These are phyloP conservation scores for Brasilioporus rufonigricans DNA, from an alignment of 768 basidiomycete species.

Conservation along the genomic window DNA sequence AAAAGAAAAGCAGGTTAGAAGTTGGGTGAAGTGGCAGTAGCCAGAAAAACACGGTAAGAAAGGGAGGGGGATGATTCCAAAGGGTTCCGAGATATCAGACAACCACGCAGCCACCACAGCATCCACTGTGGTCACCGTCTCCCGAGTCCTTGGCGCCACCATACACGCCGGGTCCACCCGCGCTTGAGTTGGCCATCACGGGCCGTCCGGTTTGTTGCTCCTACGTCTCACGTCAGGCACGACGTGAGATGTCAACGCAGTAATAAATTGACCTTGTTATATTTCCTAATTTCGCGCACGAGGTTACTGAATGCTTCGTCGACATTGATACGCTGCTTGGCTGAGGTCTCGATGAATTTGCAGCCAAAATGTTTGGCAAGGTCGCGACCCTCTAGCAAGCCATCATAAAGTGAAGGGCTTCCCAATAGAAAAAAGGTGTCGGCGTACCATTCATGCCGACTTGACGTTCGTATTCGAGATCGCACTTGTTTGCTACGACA, in stretches of 20 bases:
- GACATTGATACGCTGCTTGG: conserved; percentile 94
- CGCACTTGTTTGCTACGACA: conserved; percentile 97
- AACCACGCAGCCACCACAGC: conserved; percentile 71
- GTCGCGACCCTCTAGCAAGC: conserved; percentile 84
- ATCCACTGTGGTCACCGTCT: conserved; percentile 56
- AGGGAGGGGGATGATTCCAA: not conserved
- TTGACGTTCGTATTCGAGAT: conserved; percentile 93
- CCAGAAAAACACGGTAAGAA: conserved; percentile 9
- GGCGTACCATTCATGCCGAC: conserved; percentile 89
- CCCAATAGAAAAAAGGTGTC: not conserved
- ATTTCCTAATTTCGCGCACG: conserved; percentile 90
- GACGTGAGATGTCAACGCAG: not conserved
- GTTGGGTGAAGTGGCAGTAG: conserved; percentile 1
- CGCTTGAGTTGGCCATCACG: conserved; percentile 44
- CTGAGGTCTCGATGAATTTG: conserved; percentile 95
- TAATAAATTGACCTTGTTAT: conserved; percentile 70
- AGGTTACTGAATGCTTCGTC: conserved; percentile 94
- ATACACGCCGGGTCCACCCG: conserved; percentile 48
- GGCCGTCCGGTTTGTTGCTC: conserved; percentile 80
- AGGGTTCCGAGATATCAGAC: conserved; percentile 28
- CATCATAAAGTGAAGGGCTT: not conserved
- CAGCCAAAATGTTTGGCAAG: conserved; percentile 93
- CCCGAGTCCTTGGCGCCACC: conserved; percentile 40
- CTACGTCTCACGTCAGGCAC: conserved; percentile 34
- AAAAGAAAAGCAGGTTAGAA: conserved; percentile 7